Evolutionary conservation across 1,139 yeast species (phyloP).

Genomic region (Pichia sp.): DNA sequence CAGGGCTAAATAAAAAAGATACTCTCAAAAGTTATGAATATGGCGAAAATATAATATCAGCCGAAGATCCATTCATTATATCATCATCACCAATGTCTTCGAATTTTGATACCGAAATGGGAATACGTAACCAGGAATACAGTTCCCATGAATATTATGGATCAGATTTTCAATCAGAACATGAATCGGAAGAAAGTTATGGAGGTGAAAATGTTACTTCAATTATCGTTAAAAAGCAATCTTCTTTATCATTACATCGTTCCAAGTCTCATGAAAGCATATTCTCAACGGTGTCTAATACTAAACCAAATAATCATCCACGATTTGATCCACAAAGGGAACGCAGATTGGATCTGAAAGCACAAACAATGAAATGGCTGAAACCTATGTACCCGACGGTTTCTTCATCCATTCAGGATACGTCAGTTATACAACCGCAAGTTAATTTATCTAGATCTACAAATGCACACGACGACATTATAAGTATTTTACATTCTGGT

Average conservation of each 20-base stretch:
- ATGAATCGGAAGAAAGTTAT: conserved; percentile 16
- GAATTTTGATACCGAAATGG: neutral
- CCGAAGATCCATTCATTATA: neutral
- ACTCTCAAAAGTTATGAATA: no score
- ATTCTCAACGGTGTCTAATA: conserved; percentile 11
- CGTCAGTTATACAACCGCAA: neutral
- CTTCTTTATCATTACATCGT: conserved; percentile 1
- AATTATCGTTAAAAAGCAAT: conserved; percentile 13
- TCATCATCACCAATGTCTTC: neutral
- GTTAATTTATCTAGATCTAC: neutral
- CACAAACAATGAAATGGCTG: conserved; percentile 26
- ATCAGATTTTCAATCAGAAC: neutral
- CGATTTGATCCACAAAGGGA: conserved; percentile 2
- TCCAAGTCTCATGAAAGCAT: conserved; percentile 33
- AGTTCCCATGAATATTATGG: neutral
- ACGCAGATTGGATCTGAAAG: conserved; percentile 16
- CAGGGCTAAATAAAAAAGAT: conserved; percentile 16
- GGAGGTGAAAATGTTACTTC: conserved; percentile 18
- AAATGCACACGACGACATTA: conserved; percentile 12
- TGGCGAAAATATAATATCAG: no score
- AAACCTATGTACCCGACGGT: conserved; percentile 19
- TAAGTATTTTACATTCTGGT: conserved; percentile 10
- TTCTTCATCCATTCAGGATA: conserved; percentile 9
- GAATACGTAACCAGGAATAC: neutral
- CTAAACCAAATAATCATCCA: conserved; percentile 1